A percentile compares a stretch with the other conserved stretches of the same genome.
Evolutionary conservation across 768 basidiomycete species (phyloP).

Genomic region (Dacryopinax primogenitus): DNA sequence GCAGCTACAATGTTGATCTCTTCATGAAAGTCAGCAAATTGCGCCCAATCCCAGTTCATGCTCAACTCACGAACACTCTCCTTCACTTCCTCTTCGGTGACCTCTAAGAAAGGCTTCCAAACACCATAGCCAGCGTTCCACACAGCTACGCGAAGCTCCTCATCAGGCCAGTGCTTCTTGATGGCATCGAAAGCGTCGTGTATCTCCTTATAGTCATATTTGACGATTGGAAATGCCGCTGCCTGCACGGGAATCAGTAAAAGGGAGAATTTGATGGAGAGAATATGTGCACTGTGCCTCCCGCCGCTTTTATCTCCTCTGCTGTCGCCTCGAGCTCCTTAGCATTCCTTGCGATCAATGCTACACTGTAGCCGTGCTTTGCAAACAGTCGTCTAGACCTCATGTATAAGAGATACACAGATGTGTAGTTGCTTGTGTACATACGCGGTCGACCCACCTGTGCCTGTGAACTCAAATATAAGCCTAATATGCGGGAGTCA

Average conservation of each 20-base stretch:
- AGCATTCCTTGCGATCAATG: conserved; percentile 47
- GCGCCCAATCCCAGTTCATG: background rate
- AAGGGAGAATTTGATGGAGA: background rate
- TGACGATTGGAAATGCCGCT: conserved; percentile 40
- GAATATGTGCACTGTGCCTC: conserved; percentile 40
- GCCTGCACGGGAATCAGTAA: conserved; percentile 32
- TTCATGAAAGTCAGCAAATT: conserved; percentile 32
- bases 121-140: conserved; percentile 48
- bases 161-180: conserved; percentile 35
- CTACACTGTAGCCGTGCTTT: conserved; percentile 46
- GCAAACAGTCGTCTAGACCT: conserved; percentile 29
- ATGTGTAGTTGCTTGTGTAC: conserved; percentile 8
- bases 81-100: conserved; percentile 37
- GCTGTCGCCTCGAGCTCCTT: conserved; percentile 42
- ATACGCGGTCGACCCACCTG: conserved; percentile 33
- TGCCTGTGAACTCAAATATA: conserved; percentile 22
- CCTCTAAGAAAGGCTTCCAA: conserved; percentile 55
- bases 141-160: conserved; percentile 45
- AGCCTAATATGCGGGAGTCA: conserved; percentile 8
- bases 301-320: conserved; percentile 40
- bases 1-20: conserved; percentile 43
- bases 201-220: conserved; percentile 27
- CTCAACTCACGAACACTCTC: background rate
- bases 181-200: conserved; percentile 41
- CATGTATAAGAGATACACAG: conserved; percentile 33